Base-by-base conservation (phyloP, 1,139 yeast species). In the Saccharomyces hybrid region DNA sequence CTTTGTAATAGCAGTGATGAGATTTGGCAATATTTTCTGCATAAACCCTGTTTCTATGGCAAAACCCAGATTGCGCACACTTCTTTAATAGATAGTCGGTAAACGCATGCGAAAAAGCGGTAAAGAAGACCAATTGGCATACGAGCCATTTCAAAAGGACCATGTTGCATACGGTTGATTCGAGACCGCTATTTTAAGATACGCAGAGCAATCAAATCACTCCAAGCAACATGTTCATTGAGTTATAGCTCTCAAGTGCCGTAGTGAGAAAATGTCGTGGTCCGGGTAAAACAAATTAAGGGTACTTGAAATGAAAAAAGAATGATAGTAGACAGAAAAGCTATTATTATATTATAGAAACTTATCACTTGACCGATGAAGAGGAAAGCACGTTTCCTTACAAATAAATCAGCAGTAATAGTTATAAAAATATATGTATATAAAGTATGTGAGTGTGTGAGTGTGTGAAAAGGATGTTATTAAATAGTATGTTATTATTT, bases 11-110 rank as follows among this genome's bases (percentile, higher is more conserved):
- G 1, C 83, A 71, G 27, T 63, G 64, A 58, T 73, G 68, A 1
- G 66, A 59, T 5, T 65, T 62, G 1, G 67, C 58, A 14, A 85
- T 76, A 51, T 76, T 70, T 14, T 68, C 64, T 1, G 95, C 93
- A 68, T 79, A 90, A 57, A 81, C 82, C 53, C 95, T 73, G 64
- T 93, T 89, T 66, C 99, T 77, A 51, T 78, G 73, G 68, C 99
- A 93, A 67, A 93, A 91, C 7, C 97, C 95, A 23, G 91, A 80
- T 62, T 87, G 84, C 9, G 76, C 82, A 71, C 99, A 93, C 14
- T 79, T 81, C 69, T 88, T 88, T 75, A 91, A 88, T 55, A 90
- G 71, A 63, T 66, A 62, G 47, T 66, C 68, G 3, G 66, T 59
- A 50, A 68, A 67, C 9, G 62, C 67, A 27, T 16, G 13, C 4